These are phyloP conservation scores for Roridomyces roridus DNA, from an alignment of 768 basidiomycete species.

Conservation along the genomic window DNA sequence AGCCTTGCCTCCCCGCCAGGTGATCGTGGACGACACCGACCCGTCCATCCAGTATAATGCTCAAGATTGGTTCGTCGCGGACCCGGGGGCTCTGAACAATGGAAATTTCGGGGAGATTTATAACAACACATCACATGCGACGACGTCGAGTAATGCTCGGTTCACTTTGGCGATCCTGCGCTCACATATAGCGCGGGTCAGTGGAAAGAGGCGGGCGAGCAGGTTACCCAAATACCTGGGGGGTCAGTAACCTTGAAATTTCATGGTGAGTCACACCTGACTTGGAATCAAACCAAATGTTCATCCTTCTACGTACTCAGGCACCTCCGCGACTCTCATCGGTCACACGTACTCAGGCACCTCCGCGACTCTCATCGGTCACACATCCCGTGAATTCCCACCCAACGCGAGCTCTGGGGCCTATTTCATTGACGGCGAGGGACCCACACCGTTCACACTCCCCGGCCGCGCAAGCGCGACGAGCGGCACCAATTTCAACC, in stretches of 20 bases:
- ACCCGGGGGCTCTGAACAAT: background rate
- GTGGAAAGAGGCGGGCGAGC: conserved; percentile 17
- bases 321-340: too few species aligned
- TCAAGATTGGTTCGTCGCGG: conserved; percentile 10
- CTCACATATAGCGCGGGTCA: conserved; percentile 28
- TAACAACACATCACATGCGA: conserved; percentile 5
- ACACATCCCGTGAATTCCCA: conserved; percentile 27
- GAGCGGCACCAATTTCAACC: background rate
- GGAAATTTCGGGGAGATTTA: conserved; percentile 19
- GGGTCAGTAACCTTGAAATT: conserved; percentile 29
- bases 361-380: conserved; percentile 30
- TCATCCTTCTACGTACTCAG: too few species aligned
- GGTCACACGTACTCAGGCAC: conserved; percentile 32
- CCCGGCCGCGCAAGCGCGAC: background rate
- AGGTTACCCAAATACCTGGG: conserved; percentile 23
- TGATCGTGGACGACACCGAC: conserved; percentile 20
- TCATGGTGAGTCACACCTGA: conserved; percentile 24
- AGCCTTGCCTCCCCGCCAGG: background rate
- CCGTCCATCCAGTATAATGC: conserved; percentile 9
- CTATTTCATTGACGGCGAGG: conserved; percentile 33
- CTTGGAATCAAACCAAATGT: background rate
- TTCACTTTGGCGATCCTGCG: conserved; percentile 23
- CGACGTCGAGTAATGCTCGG: background rate
- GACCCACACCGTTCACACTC: background rate
- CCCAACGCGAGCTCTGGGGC: conserved; percentile 26